phyloP scores from a whole-genome alignment of 495 filamentous ascomycete species.

The Penicilliopsis zonata region DNA sequence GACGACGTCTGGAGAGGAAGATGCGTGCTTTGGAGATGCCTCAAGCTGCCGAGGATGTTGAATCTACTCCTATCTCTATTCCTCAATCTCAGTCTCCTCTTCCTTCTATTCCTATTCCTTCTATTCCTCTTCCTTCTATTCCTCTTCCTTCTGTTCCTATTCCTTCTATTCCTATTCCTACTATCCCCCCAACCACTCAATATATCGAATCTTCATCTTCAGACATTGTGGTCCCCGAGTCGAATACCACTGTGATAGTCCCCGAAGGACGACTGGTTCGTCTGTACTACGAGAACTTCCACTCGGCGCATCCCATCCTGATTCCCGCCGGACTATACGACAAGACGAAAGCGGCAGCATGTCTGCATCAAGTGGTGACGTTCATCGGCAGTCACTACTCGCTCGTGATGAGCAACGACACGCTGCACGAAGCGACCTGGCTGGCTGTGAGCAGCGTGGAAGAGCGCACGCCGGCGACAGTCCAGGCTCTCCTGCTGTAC shows the following conservation, averaged over 20 bases:
- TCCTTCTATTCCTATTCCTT: no score
- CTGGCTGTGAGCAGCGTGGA: neutral
- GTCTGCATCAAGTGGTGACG: conserved; percentile 3
- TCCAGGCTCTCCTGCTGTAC: conserved; percentile 2
- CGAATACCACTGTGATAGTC: no score
- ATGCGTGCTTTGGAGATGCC: neutral
- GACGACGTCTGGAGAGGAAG: neutral
- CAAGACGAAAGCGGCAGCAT: conserved; percentile 3
- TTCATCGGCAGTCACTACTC: conserved; percentile 10
- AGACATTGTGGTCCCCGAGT: no score
- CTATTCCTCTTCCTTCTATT: no score
- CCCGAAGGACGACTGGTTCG: conserved; percentile 2
- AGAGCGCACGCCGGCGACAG: neutral
- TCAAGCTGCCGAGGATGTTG: neutral
- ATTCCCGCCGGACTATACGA: conserved; percentile 4
- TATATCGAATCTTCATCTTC: no score
- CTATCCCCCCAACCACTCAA: no score
- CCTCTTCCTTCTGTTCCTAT: no score
- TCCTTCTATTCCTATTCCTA: no score
- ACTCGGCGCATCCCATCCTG: conserved; percentile 3
- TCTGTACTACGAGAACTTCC: conserved; percentile 5
- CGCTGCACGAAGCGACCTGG: neutral
- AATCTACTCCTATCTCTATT: no score
- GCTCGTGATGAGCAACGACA: neutral
- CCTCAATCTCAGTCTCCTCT: no score